phyloP scores from a whole-genome alignment of 768 basidiomycete genomes.

The Postia placenta region DNA sequence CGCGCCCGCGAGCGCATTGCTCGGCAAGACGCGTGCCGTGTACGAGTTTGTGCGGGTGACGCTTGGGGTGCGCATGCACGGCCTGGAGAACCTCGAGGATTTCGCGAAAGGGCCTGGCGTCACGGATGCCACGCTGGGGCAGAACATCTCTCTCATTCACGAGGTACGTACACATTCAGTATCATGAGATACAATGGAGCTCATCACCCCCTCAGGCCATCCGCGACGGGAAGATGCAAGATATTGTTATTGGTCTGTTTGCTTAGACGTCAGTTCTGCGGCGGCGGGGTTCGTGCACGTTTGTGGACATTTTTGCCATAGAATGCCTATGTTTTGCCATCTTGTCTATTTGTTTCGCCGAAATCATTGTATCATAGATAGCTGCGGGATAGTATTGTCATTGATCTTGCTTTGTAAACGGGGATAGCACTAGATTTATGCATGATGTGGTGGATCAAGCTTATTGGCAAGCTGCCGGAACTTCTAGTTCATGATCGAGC shows the following conservation, averaged over 20 bases:
- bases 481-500: no score
- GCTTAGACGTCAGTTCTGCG: constrained; percentile 6
- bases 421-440: no score
- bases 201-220: constrained; percentile 35
- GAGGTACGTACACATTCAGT: constrained; percentile 40
- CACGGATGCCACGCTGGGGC: constrained; percentile 64
- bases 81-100: constrained; percentile 59
- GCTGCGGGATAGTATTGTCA: no score
- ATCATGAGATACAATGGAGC: constrained; percentile 1
- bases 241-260: constrained; percentile 51
- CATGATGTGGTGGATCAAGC: no score
- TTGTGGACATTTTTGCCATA: not conserved
- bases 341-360: no score
- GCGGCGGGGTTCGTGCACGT: not conserved
- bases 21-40: constrained; percentile 63
- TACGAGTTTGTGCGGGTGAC: constrained; percentile 73
- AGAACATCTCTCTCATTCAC: constrained; percentile 68
- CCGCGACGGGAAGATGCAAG: constrained; percentile 62
- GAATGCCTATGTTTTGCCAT: not conserved
- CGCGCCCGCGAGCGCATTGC: constrained; percentile 60
- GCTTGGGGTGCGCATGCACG: constrained; percentile 78
- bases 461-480: no score
- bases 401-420: no score
- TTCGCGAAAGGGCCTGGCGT: constrained; percentile 61
- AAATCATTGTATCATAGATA: no score